Base-by-base conservation (phyloP, 2,329 filamentous ascomycete species). In the Pseudogymnoascus sp. region DNA sequence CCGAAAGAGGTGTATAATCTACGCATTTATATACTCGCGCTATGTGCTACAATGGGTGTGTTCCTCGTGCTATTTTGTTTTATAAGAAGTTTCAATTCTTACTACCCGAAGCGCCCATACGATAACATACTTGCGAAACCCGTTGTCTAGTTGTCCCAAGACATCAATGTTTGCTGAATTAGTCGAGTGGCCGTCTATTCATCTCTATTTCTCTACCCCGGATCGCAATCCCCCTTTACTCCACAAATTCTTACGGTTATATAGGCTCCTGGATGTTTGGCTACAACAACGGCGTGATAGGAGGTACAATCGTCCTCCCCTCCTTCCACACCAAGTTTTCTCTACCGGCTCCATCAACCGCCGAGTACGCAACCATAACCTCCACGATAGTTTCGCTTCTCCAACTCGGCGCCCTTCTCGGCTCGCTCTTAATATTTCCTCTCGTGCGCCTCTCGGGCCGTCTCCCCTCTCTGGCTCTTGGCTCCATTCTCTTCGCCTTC, bases 371-470 rank as follows among this genome's bases (percentile, higher is more conserved):
- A 37, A 63, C 61, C 30, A 64, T 67, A 20, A 65, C 65, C 4
- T 63, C 63, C 22, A 70, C 69, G 36, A 69, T 70, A 35, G 68
- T 70, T 11, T 68, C 67, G 7, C 61, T 70, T n/a, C 61, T 69
- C 6, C 68, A 69, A 54, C 65, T 69, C 37, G 68, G 68, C 6
- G 68, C 66, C 0, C 63, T 69, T 41, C 39, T 68, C 11, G 68
- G 68, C 2, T 62, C 62, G 11, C 62, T 68, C 61, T 33, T 47
- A 25, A 67, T 63, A 11, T 70, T 69, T 57, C 61, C 63, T 4
- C 50, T 58, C 4, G 66, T 68, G 60, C 66, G 63, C 33, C 50
- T 58, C 33, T 63, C 36, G 28, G 67, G 67, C 2, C 41, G 41
- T 20, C 41, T 47, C 14, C 41, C 41, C 4, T 47, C 41, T 28